These are phyloP conservation scores for Lipomyces chichibuensis DNA, from an alignment of 805 yeast genomes.

Conservation along the genomic window DNA sequence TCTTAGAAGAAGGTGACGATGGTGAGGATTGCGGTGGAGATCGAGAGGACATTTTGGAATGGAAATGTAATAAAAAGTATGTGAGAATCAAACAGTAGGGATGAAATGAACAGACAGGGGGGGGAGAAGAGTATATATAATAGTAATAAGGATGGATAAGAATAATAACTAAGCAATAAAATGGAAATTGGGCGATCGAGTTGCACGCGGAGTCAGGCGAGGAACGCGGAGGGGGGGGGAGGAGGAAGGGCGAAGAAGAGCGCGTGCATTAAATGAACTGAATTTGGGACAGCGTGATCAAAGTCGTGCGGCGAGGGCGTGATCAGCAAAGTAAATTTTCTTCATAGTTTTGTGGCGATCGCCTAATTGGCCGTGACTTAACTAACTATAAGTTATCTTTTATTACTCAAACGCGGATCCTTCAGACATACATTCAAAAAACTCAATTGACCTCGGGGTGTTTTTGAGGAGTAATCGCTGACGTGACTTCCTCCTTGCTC, in stretches of 20 bases:
- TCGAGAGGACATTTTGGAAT: neutral
- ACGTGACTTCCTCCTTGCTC: no score
- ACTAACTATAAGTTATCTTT: no score
- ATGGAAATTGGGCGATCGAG: neutral
- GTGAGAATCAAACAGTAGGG: neutral
- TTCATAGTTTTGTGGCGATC: no score
- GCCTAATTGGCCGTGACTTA: no score
- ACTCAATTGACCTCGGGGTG: no score
- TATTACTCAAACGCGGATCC: no score
- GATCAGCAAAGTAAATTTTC: neutral
- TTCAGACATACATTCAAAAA: no score
- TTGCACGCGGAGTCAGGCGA: neutral
- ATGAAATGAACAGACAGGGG: neutral
- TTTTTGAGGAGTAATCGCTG: no score
- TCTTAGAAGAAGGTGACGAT: slow-evolving; percentile 1
- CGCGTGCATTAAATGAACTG: neutral
- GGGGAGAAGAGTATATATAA: neutral
- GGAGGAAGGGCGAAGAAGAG: neutral
- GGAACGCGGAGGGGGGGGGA: neutral
- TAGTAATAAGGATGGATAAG: neutral
- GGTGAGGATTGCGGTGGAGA: slow-evolving; percentile 2
- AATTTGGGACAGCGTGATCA: neutral
- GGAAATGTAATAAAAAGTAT: neutral
- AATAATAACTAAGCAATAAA: no score
- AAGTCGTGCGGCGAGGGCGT: neutral